Base-by-base conservation (phyloP, 192 early-diverging fungal species). In the Linnemannia hyalina region DNA sequence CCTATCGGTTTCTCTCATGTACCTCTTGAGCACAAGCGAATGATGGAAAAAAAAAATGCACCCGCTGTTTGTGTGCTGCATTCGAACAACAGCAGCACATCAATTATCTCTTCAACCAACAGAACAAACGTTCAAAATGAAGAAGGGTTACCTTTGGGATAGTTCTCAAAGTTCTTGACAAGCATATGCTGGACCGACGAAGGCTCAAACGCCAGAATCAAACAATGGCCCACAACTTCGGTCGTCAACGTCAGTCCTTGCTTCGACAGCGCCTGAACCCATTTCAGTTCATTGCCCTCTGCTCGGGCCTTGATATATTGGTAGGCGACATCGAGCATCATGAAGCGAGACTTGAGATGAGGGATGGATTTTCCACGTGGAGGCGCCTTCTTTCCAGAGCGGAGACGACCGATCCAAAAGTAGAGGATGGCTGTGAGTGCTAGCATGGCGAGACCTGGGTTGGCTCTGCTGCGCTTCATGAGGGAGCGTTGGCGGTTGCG, bases 151-250 rank as follows among this genome's bases (percentile, higher is more conserved):
- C 83, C 83, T 77, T 85, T 85, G 29, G 83, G 83, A 54, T 85
- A 85, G 69, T 85, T 85, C 49, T 85, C 83, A 85, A 85, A 85
- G 83, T 85, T 85, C 78, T 85, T 85, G 78, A 85, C 83, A 5
- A 85, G 74, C 44, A 85, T 85, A 72, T 85, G 83, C 70, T 85
- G 83, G 32, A 85, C 83, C 8, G 83, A 85, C 9, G 83, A 85
- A 9, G 83, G 83, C 42, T 85, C 83, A 68, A 85, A 85, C n/a
- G 83, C 83, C 42, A 85, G 20, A 60, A 85, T 85, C n/a, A 85
- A 13, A 40, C 75, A 73, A 70, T 85, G 78, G 1, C 78, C 83
- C 16, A 80, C 69, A 42, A 80, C 20, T 38, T 76, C 75, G 8
- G 78, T 85, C 1, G 73, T 85, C 54, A 85, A 36, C 0, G 83